Conservation (phyloP, 2,329 filamentous ascomycete species). For the Pseudogymnoascus sp. region DNA sequence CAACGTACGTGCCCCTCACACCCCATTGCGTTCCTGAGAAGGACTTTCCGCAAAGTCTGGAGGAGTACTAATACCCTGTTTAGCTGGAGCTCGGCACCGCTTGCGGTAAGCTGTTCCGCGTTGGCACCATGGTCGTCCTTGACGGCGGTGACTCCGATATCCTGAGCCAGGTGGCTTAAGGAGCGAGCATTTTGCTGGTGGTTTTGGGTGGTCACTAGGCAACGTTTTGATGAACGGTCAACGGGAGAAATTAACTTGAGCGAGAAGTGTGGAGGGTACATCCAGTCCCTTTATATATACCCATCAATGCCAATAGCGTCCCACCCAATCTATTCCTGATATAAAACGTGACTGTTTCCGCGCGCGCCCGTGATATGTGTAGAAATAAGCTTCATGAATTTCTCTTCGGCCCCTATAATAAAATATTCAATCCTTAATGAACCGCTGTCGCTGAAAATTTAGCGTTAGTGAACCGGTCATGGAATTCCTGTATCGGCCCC, state of each 20-base stretch:
- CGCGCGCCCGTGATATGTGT: neutral
- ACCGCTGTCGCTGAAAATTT: no score
- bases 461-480: no score
- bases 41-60: constrained; percentile 11
- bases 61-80: constrained; percentile 48
- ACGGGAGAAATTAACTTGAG: neutral
- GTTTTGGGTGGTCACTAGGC: constrained; percentile 7
- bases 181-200: constrained; percentile 28
- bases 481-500: no score
- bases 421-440: no score
- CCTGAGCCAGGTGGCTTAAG: constrained; percentile 66
- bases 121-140: constrained; percentile 93
- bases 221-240: neutral
- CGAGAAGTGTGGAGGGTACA: constrained; percentile 5
- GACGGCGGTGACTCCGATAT: constrained; percentile 99
- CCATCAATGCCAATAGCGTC: constrained; percentile 8
- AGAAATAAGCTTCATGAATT: neutral
- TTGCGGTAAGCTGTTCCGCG: constrained; percentile 98
- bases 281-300: constrained; percentile 5
- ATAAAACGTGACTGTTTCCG: neutral
- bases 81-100: constrained; percentile 98
- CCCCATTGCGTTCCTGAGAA: constrained; percentile 4
- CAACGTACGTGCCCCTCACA: constrained; percentile 70
- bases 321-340: neutral
- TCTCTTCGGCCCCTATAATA: no score